Base-by-base conservation (phyloP, 2,329 filamentous ascomycete genomes). In the Nemania sp. region DNA sequence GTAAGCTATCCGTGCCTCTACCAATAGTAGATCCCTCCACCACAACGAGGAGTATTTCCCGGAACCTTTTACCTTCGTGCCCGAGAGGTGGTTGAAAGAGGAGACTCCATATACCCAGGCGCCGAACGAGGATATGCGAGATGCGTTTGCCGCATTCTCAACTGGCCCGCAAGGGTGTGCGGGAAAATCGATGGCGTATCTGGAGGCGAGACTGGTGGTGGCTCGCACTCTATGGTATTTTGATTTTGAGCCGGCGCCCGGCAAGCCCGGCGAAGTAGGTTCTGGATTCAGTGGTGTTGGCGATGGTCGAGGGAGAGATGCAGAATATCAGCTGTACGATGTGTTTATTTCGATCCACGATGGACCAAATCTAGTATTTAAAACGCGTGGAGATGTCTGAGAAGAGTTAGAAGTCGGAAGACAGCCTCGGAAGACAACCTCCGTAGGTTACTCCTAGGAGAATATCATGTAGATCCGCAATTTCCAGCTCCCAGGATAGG, bases 161-260 rank as follows among this genome's bases (percentile, higher is more conserved):
- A 29, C 6, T 11, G 57, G 64, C 6, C 18, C 57, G 2, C 57
- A 58, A 13, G 45, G 35, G 7, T 62, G 57, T 26, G 57, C 64
- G 8, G 64, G 64, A 10, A 66, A 62, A 29, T 5, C 59, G 10
- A 58, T 67, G 64, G 64, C 64, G 5, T 67, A 67, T 20, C 7
- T n/a, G 22, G 59, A 63, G 24, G 32, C 35, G 5, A 47, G 64
- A 4, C 13, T 67, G 1, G 32, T 54, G 1, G 13, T 63, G 10
- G 64, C 59, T 2, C 58, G 58, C 29, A 52, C 32, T 5, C 27
- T 67, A 22, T 67, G 64, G 64, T 67, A 58, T 35, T 67, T 67
- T 22, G 64, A 67, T 27, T 58, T 58, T n/a, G 38, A 58, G 24
- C 38, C 4, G 2, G 15, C 18, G 26, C 13, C 52, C 18, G 52